Conservation (phyloP, 257 asterid genomes). For the Fraxinus quadrangulata region DNA sequence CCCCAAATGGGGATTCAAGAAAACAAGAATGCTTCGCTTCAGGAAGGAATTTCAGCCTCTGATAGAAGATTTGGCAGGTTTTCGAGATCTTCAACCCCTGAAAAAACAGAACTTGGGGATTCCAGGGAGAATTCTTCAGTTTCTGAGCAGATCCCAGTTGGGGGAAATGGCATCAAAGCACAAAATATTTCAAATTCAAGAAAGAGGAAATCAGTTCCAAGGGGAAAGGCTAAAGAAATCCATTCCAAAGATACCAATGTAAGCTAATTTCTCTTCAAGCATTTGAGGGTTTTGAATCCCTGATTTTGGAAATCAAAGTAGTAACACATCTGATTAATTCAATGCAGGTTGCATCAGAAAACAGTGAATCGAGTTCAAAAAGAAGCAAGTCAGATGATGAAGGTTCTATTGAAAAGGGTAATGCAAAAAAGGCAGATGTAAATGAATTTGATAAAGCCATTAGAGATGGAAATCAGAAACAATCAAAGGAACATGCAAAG, state of each 20-base stretch:
- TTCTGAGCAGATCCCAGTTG: slow-evolving; percentile 65
- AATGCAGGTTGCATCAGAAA: slow-evolving; percentile 60
- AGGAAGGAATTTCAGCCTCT: slow-evolving; percentile 11
- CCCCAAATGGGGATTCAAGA: slow-evolving; percentile 41
- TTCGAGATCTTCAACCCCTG: slow-evolving; percentile 31
- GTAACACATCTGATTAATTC: background rate
- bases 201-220: slow-evolving; percentile 67
- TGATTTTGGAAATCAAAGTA: background rate
- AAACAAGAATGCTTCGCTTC: slow-evolving; percentile 30
- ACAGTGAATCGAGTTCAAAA: slow-evolving; percentile 55
- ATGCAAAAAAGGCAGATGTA: slow-evolving; percentile 31
- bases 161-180: slow-evolving; percentile 26
- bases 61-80: slow-evolving; percentile 38
- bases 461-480: slow-evolving; percentile 29
- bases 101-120: slow-evolving; percentile 53
- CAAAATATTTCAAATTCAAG: slow-evolving; percentile 46
- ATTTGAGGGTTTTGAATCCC: background rate
- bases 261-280: slow-evolving; percentile 9
- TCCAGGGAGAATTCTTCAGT: slow-evolving; percentile 75
- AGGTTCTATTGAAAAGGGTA: slow-evolving; percentile 31
- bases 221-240: slow-evolving; percentile 61
- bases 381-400: slow-evolving; percentile 54
- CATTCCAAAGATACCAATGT: slow-evolving; percentile 42
- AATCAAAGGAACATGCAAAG: slow-evolving; percentile 36
- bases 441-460: slow-evolving; percentile 26